Conservation (phyloP, 2,329 filamentous ascomycete genomes). For the Aspergillus pseudoterreus region DNA sequence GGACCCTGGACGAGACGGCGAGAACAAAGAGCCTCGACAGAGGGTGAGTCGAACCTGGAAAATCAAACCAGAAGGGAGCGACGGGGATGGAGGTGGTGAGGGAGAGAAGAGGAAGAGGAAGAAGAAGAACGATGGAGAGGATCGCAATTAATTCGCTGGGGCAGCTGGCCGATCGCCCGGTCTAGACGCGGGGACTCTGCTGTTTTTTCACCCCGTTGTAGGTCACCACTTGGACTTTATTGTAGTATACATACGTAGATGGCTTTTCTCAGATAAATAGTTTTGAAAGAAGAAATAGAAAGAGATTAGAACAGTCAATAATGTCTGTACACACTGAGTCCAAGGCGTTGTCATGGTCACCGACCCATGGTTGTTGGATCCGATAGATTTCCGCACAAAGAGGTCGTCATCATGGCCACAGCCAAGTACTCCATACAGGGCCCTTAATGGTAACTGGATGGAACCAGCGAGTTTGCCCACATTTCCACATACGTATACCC, state of each 20-base stretch:
- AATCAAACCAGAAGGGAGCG: background rate
- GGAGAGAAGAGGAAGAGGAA: conserved; percentile 3
- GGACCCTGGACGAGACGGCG: background rate
- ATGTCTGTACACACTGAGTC: too few species aligned
- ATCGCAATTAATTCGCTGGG: conserved; percentile 13
- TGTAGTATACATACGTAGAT: background rate
- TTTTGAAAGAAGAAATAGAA: background rate
- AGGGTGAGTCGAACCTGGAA: background rate
- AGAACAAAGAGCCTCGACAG: background rate
- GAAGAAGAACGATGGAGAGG: conserved; percentile 12
- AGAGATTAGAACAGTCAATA: background rate
- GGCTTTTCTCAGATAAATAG: background rate
- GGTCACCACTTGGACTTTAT: background rate
- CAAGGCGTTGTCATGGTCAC: too few species aligned
- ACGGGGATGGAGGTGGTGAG: background rate
- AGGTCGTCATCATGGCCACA: background rate
- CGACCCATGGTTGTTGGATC: too few species aligned
- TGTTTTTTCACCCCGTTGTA: background rate
- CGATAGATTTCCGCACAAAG: background rate
- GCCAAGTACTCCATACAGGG: background rate
- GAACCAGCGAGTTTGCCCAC: conserved; percentile 16
- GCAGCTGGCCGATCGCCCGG: conserved; percentile 24
- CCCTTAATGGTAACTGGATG: conserved; percentile 6
- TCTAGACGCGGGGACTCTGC: conserved; percentile 25
- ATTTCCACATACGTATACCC: conserved; percentile 15